phyloP scores from a whole-genome alignment of 108 stramenopile genomes.

The Cyclotella baltica region DNA sequence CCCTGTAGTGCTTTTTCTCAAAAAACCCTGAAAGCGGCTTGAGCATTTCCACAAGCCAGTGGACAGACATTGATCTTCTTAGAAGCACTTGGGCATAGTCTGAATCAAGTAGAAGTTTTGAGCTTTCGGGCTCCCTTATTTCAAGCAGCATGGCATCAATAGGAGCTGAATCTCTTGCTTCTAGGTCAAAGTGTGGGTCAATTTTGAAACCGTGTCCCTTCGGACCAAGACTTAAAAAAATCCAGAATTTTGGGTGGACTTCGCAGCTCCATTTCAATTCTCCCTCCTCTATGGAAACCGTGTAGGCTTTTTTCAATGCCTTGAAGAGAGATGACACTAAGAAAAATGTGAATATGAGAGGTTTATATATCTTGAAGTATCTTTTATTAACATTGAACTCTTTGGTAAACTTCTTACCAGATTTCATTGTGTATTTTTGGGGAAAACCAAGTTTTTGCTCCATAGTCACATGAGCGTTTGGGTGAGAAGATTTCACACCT shows the following conservation, averaged over 20 bases:
- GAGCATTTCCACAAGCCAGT: slow-evolving; percentile 9
- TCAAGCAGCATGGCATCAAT: background rate
- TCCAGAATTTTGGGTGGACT: slow-evolving; percentile 41
- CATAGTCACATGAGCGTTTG: background rate
- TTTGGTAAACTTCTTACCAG: background rate
- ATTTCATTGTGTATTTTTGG: background rate
- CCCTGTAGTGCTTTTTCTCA: no score
- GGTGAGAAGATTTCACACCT: background rate
- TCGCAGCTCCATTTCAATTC: slow-evolving; percentile 40
- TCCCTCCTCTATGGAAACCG: slow-evolving; percentile 1
- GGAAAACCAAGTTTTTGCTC: slow-evolving; percentile 8
- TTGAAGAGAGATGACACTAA: slow-evolving; percentile 21
- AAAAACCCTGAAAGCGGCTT: no score
- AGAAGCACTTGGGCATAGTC: slow-evolving; percentile 9
- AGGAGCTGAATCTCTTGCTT: background rate
- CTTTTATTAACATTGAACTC: no score
- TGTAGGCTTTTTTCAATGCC: slow-evolving; percentile 9
- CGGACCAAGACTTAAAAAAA: slow-evolving; percentile 21
- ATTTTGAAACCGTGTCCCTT: slow-evolving; percentile 7
- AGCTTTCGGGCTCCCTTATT: background rate
- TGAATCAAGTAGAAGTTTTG: background rate
- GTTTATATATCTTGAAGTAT: no score
- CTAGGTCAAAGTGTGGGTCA: background rate
- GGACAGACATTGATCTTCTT: slow-evolving; percentile 10
- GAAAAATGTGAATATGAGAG: background rate